phyloP scores from a whole-genome alignment of 257 asterid species.

The Sherardia arvensis region DNA sequence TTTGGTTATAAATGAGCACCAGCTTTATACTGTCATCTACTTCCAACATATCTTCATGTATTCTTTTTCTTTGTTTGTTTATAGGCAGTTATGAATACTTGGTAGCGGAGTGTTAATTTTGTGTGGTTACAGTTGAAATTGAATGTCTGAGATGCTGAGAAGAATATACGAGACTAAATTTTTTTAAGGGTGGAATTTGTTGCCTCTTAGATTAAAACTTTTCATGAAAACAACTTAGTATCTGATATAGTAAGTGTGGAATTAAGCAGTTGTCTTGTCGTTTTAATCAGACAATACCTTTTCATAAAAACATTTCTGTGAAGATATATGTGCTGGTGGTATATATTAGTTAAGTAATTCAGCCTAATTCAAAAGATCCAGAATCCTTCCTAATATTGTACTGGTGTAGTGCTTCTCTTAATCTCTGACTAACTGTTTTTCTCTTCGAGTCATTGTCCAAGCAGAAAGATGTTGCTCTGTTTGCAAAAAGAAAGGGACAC shows the following conservation, averaged over 20 bases:
- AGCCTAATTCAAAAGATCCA: neutral
- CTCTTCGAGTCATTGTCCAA: neutral
- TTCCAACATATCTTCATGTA: neutral
- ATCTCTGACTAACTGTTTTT: neutral
- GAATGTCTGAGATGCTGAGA: neutral
- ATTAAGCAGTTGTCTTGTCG: neutral
- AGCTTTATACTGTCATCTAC: neutral
- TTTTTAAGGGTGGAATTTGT: neutral
- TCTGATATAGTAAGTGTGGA: neutral
- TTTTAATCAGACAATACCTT: neutral
- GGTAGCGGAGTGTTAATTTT: no score
- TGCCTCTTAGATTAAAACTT: neutral
- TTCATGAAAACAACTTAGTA: neutral
- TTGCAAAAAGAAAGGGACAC: slow-evolving; percentile 4
- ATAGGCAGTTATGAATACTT: neutral
- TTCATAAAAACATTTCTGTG: neutral
- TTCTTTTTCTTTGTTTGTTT: neutral
- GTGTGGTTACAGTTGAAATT: neutral
- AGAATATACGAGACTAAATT: neutral
- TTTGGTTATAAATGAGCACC: neutral
- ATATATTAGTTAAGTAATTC: no score
- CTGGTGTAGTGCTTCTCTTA: neutral
- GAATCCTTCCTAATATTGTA: neutral
- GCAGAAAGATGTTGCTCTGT: neutral
- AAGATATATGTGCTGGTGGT: neutral